phyloP scores from a whole-genome alignment of 805 yeast species.

The Lachancea lanzarotensis region DNA sequence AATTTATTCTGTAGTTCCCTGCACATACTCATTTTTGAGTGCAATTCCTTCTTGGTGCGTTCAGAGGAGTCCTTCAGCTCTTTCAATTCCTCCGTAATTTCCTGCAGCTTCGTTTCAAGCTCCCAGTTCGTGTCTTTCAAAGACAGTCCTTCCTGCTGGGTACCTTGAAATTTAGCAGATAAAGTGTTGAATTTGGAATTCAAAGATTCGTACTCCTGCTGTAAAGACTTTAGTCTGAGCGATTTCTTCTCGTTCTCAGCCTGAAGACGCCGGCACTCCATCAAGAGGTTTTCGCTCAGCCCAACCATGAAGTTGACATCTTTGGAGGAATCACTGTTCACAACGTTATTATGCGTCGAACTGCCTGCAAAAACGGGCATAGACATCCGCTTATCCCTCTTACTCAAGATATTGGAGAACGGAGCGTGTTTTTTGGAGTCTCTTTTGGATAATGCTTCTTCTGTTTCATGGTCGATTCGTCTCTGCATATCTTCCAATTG shows the following conservation, averaged over 20 bases:
- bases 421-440: constrained; percentile 3
- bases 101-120: constrained; percentile 47
- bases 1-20: constrained; percentile 40
- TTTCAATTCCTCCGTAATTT: constrained; percentile 28
- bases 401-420: constrained; percentile 8
- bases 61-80: constrained; percentile 38
- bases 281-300: constrained; percentile 61
- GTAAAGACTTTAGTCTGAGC: constrained; percentile 36
- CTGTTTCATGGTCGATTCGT: constrained; percentile 14
- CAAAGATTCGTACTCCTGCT: constrained; percentile 37
- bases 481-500: constrained; percentile 23
- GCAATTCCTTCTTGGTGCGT: constrained; percentile 37
- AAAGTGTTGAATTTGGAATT: constrained; percentile 15
- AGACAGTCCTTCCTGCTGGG: constrained; percentile 35
- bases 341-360: constrained; percentile 23
- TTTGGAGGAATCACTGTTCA: constrained; percentile 36
- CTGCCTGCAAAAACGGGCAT: constrained; percentile 23
- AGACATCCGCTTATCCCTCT: constrained; percentile 12
- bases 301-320: constrained; percentile 71
- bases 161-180: constrained; percentile 7
- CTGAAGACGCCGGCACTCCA: constrained; percentile 64
- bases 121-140: constrained; percentile 61
- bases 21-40: constrained; percentile 34
- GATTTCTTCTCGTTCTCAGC: constrained; percentile 52
- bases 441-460: constrained; percentile 6